These are phyloP conservation scores for Onygenales sp. DNA, from an alignment of 2,329 filamentous ascomycete species.

Conservation along the genomic window DNA sequence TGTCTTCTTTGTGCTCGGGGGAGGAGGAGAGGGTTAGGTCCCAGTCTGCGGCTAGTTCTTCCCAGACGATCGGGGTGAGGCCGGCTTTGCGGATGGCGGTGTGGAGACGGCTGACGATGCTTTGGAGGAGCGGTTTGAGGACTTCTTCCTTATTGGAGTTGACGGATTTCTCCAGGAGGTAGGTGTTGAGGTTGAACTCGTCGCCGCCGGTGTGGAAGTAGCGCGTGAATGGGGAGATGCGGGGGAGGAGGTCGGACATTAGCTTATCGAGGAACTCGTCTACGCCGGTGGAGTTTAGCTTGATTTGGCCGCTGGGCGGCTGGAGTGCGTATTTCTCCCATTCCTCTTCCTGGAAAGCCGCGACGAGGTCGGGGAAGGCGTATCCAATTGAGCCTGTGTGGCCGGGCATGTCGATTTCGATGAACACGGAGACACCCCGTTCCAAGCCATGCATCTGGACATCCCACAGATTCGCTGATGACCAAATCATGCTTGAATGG, in stretches of 20 bases:
- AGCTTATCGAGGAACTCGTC: slow-evolving; percentile 62
- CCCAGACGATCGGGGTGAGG: slow-evolving; percentile 72
- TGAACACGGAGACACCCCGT: slow-evolving; percentile 60
- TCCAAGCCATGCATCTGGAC: slow-evolving; percentile 63
- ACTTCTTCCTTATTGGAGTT: slow-evolving; percentile 54
- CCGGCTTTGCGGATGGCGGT: slow-evolving; percentile 53
- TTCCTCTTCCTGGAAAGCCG: slow-evolving; percentile 48
- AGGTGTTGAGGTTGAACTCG: slow-evolving; percentile 71
- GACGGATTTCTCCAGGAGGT: slow-evolving; percentile 63
- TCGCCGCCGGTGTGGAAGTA: slow-evolving; percentile 86
- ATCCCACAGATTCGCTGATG: slow-evolving; percentile 50
- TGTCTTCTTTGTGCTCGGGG: slow-evolving; percentile 43
- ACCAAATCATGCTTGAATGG: slow-evolving; percentile 56
- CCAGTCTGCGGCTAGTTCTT: slow-evolving; percentile 75
- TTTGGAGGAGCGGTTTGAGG: slow-evolving; percentile 66
- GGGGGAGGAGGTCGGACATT: slow-evolving; percentile 66
- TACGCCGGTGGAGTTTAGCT: slow-evolving; percentile 64
- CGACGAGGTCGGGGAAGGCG: slow-evolving; percentile 61
- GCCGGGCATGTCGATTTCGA: slow-evolving; percentile 75
- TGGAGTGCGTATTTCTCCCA: slow-evolving; percentile 46
- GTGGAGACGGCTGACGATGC: slow-evolving; percentile 62
- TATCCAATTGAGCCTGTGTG: slow-evolving; percentile 61
- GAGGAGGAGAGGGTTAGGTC: slow-evolving; percentile 52
- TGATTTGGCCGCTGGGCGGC: slow-evolving; percentile 55
- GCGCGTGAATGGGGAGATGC: slow-evolving; percentile 56